Percentiles rank a stretch among this genome's conserved stretches.
Evolutionary conservation across 2,329 filamentous ascomycete genomes (phyloP).

Genomic region (Trichoderma sp.): DNA sequence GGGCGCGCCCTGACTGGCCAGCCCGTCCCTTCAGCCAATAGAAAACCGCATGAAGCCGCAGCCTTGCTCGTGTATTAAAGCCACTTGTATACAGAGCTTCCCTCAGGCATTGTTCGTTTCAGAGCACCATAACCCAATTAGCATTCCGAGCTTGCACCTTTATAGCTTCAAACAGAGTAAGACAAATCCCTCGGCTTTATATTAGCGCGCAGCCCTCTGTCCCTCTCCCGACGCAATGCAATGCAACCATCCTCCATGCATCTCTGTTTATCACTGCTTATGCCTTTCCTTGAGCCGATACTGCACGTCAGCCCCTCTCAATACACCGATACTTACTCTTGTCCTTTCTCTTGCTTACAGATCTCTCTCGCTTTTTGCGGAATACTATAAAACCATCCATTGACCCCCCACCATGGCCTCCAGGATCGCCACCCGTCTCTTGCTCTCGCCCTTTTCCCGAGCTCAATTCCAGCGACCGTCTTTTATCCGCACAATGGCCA

Average conservation of each 20-base stretch:
- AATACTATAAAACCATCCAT: background rate
- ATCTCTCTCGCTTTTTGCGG: background rate
- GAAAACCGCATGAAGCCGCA: background rate
- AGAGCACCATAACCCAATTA: background rate
- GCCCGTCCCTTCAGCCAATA: background rate
- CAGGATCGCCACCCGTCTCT: slow-evolving; percentile 25
- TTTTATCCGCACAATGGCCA: slow-evolving; percentile 35
- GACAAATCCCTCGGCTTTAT: background rate
- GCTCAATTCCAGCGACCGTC: background rate
- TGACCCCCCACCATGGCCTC: slow-evolving; percentile 21
- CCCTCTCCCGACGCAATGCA: background rate
- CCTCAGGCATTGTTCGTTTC: background rate
- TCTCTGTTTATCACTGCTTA: background rate
- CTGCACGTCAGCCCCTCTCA: background rate
- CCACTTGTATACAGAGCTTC: background rate
- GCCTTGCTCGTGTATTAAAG: background rate
- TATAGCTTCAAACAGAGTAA: background rate
- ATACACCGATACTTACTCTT: slow-evolving; percentile 1
- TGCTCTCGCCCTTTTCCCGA: slow-evolving; percentile 21
- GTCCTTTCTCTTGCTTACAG: background rate
- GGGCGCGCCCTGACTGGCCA: slow-evolving; percentile 8
- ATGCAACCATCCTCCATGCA: background rate
- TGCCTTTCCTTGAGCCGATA: background rate
- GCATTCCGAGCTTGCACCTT: background rate
- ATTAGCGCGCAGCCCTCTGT: slow-evolving; percentile 9